Evolutionary conservation across 768 basidiomycete species (phyloP), one percentile per base, ranked within the genome.

Genomic region (Boletus rubropictus): DNA sequence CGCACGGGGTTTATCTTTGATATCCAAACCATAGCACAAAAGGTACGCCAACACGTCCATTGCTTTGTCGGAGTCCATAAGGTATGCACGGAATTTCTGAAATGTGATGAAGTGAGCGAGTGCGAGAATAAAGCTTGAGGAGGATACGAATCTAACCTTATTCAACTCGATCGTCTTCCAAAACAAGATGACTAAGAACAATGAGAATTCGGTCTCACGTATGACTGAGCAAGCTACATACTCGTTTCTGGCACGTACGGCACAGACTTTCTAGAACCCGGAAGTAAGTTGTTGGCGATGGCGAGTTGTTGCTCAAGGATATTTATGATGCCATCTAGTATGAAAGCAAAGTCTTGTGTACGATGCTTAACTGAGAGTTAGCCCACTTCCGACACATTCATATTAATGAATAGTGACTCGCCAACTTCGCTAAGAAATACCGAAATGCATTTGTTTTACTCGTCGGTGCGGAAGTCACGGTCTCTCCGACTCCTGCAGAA

Each of bases 91-190:
- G 68, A 97, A 94, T 84, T 92, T 93, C 92, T 96, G 56, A n/a
- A 34, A 24, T n/a, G 42, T 48, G 21, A 39, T 31, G 47, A 17
- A 18, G 32, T 59, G 21, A 48, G 33, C 14, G 3, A 31, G 7
- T 14, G 48, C 17, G 10, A 15, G 20, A 58, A 39, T 14, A 31
- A 28, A n/a, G n/a, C n/a, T 27, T 5, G 15, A 38, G 28, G 20
- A 35, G 24, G 12, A 7, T 7, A 34, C 10, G 25, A 52, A 40
- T 35, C 69, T 28, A 35, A 92, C 93, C 74, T 90, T 96, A 71
- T 98, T 98, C 20, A 90, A 66, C 53, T 97, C 95, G 32, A 96
- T 71, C 65, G 91, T 79, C 67, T 93, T 89, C 94, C 94, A 97
- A 41, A 95, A 76, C 46, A 90, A 72, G 11, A 88, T 72, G 34